phyloP scores from a whole-genome alignment of 257 asterid genomes.

The Solanum phureja region DNA sequence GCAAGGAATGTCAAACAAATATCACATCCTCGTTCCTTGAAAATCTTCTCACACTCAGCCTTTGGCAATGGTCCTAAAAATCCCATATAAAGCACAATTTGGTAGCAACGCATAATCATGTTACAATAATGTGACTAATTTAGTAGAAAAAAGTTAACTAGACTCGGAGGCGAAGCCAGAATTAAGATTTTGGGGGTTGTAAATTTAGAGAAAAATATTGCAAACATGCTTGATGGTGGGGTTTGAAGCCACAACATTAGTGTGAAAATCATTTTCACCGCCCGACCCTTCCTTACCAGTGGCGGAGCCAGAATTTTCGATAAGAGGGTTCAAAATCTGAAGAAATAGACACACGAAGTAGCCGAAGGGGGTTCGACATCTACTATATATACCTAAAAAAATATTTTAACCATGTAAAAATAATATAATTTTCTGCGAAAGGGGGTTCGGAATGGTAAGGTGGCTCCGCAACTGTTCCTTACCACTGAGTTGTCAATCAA shows the following conservation, averaged over 20 bases:
- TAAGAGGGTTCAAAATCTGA: no score
- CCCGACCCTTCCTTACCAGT: no score
- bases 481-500: no score
- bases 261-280: not conserved
- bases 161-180: not conserved
- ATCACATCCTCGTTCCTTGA: conserved; percentile 83
- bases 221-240: not conserved
- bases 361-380: no score
- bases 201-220: not conserved
- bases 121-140: not conserved
- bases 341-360: no score
- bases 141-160: not conserved
- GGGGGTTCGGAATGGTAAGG: no score
- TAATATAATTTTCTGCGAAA: no score
- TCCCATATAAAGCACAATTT: not conserved
- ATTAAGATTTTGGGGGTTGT: not conserved
- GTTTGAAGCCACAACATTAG: not conserved
- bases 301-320: no score
- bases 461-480: no score
- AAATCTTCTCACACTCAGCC: conserved; percentile 81
- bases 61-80: conserved; percentile 79
- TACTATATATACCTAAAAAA: no score
- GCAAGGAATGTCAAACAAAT: conserved; percentile 43
- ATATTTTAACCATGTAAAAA: no score
- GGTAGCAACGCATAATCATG: not conserved